phyloP scores from a whole-genome alignment of 2,329 filamentous ascomycete genomes.

The Botryotinia convoluta region DNA sequence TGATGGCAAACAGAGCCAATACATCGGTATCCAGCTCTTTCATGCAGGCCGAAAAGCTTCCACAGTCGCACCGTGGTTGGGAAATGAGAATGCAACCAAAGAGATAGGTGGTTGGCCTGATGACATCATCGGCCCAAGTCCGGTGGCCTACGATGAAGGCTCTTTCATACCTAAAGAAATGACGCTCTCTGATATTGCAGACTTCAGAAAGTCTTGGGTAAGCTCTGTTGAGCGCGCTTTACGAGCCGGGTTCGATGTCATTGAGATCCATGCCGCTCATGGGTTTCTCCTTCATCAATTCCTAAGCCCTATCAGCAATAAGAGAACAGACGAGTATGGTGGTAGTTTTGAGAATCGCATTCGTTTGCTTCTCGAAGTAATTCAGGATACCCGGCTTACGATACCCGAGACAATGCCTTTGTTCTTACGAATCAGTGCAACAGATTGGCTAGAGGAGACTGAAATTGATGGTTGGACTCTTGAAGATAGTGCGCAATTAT shows the following conservation, averaged over 20 bases:
- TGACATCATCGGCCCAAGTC: constrained; percentile 51
- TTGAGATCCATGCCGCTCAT: constrained; percentile 80
- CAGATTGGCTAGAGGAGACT: constrained; percentile 66
- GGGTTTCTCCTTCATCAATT: constrained; percentile 74
- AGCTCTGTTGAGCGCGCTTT: constrained; percentile 59
- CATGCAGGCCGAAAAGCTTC: constrained; percentile 74
- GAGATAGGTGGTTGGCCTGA: constrained; percentile 56
- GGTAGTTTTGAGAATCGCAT: constrained; percentile 70
- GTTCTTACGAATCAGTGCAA: constrained; percentile 68
- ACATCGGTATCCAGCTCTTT: constrained; percentile 75
- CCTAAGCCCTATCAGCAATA: constrained; percentile 66
- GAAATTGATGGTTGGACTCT: constrained; percentile 63
- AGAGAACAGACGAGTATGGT: constrained; percentile 66
- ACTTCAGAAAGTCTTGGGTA: constrained; percentile 61
- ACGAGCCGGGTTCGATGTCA: constrained; percentile 65
- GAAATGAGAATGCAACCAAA: constrained; percentile 50
- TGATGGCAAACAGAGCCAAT: constrained; percentile 46
- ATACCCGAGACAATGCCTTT: constrained; percentile 69
- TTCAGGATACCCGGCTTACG: constrained; percentile 57
- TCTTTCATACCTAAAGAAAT: constrained; percentile 65
- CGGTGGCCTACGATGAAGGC: constrained; percentile 57
- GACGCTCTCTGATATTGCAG: constrained; percentile 64
- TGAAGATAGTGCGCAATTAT: constrained; percentile 62
- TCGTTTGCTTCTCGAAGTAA: constrained; percentile 64
- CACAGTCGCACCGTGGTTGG: constrained; percentile 64